Percentiles rank a stretch among this genome's conserved stretches.
Evolutionary conservation across 441 rosid species (phyloP).

Genomic region (Brassica balearica): DNA sequence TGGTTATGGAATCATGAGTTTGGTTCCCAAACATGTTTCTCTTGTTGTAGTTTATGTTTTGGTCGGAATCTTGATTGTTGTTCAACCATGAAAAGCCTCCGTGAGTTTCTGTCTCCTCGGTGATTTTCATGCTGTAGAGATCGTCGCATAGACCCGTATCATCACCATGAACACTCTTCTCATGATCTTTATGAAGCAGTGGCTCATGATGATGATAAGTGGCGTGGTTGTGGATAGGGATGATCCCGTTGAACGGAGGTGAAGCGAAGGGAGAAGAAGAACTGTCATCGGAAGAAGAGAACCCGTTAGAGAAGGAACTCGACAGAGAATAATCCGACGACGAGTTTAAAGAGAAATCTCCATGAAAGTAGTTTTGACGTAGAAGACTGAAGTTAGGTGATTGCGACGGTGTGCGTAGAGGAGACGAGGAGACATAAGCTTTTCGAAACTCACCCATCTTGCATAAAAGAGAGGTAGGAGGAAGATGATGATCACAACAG

Average conservation of each 20-base stretch:
- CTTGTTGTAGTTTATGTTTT: conserved; percentile 15
- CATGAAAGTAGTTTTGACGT: conserved; percentile 22
- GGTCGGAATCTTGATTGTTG: conserved; percentile 13
- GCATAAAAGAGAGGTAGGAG: neutral
- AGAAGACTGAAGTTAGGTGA: conserved; percentile 19
- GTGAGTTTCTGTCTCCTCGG: conserved; percentile 9
- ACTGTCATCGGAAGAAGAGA: conserved; percentile 49
- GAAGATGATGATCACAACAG: neutral
- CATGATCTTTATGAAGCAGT: neutral
- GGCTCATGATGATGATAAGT: conserved; percentile 20
- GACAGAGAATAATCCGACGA: conserved; percentile 47
- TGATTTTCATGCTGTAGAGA: conserved; percentile 44
- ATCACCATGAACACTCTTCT: conserved; percentile 37
- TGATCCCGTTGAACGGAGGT: conserved; percentile 41
- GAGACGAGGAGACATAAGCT: conserved; percentile 21
- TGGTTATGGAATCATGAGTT: conserved; percentile 21
- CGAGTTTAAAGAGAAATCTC: conserved; percentile 46
- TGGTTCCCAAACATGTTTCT: conserved; percentile 29
- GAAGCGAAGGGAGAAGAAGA: conserved; percentile 53
- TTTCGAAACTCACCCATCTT: conserved; percentile 34
- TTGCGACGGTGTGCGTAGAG: conserved; percentile 28
- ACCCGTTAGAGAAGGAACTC: conserved; percentile 50
- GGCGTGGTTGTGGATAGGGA: conserved; percentile 27
- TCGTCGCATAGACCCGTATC: conserved; percentile 46
- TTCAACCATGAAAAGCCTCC: conserved; percentile 30